A percentile compares a stretch with the other conserved stretches of the same genome.
Conservation (phyloP, 2,329 filamentous ascomycete species). For the Trichophyton simii region DNA sequence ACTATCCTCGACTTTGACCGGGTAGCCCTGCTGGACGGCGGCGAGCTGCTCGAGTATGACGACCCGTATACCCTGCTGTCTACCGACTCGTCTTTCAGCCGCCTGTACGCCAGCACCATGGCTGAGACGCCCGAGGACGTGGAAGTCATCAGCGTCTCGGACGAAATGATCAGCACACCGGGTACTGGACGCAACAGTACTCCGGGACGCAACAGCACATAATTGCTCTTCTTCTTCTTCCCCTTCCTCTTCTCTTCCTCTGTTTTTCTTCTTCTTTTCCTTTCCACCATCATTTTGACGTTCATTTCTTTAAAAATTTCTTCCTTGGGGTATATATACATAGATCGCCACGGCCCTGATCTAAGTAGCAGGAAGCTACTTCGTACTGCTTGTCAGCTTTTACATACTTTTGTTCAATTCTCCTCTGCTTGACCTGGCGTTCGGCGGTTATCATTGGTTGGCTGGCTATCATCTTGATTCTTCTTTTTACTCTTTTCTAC, state of each 20-base stretch:
- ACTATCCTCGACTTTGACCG: conserved; percentile 31
- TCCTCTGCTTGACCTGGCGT: background rate
- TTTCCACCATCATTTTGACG: background rate
- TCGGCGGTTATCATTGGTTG: background rate
- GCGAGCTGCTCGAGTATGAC: conserved; percentile 25
- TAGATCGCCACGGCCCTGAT: background rate
- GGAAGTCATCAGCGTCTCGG: conserved; percentile 8
- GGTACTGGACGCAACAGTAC: background rate
- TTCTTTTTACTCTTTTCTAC: background rate
- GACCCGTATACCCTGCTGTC: conserved; percentile 23
- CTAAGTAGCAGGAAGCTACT: background rate
- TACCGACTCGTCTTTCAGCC: conserved; percentile 26
- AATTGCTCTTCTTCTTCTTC: background rate
- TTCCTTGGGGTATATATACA: background rate
- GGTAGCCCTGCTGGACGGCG: conserved; percentile 26
- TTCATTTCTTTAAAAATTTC: background rate
- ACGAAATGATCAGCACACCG: conserved; percentile 8
- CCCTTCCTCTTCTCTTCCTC: background rate
- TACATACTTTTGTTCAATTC: background rate
- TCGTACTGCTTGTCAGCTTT: background rate
- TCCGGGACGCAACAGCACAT: background rate
- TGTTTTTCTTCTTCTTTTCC: background rate
- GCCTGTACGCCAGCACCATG: conserved; percentile 21
- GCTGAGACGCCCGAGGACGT: conserved; percentile 11
- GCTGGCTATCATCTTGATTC: background rate